Evolutionary conservation across 2,329 filamentous ascomycete genomes (phyloP), one percentile per base, ranked within the genome.

Genomic region (Colletotrichum paranaense): DNA sequence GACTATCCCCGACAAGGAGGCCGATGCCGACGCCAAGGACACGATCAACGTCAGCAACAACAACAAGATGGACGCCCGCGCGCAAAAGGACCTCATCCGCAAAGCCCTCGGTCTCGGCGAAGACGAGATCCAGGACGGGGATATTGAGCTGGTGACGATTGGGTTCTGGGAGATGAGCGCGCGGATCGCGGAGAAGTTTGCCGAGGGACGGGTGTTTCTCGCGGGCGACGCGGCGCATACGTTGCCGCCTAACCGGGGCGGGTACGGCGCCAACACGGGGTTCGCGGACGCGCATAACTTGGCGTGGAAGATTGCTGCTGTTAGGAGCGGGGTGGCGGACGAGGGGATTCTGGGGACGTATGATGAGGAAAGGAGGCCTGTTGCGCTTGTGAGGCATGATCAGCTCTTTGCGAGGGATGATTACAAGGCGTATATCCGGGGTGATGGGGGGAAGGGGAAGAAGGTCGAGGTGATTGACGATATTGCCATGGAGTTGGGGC

Each of bases 281-380:
- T 74, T 86, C 63, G 73, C 79, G 11, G 84, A 87, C 68, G 84
- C 80, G 0, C 79, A 83, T 49, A 84, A 86, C 52, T 78, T 87
- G 1, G 80, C 82, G 1, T 86, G 84, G 84, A 86, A 86, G 75
- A 69, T 86, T 0, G 80, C 81, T 1, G 76, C 78, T 1, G 82
- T 84, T 0, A 26, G 84, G 0, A 76, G 72, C 0, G 77, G 80
- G 0, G 55, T 74, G 2, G 78, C 80, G 0, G 69, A 30, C 0
- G 38, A 72, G 3, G 68, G 55, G 0, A 65, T 86, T 1, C 76
- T 85, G 14, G 77, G 80, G 1, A 84, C 83, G 0, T 86, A 86
- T 63, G 78, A 82, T 14, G 66, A 57, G 0, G 85, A 87, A 75
- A 78, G 85, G 5, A 76, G 79, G 6, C 81, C 83, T 1, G 79